Percentiles rank a stretch among this genome's conserved stretches.
Evolutionary conservation across 495 filamentous ascomycete species (phyloP).

Genomic region (Aspergillus bridgeri): DNA sequence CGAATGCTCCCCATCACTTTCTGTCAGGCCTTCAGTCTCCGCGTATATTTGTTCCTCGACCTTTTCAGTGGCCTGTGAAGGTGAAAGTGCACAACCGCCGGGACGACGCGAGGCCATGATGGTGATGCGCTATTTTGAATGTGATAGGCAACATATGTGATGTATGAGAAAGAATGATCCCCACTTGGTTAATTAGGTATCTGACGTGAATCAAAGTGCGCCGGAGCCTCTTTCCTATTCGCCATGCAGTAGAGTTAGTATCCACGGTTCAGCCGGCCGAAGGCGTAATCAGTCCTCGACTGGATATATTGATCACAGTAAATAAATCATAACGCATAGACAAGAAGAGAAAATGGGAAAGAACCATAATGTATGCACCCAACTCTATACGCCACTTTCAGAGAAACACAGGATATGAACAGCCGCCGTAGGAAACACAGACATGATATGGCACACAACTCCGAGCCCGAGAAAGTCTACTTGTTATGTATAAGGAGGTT

Average conservation of each 20-base stretch:
- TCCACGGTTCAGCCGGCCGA: background rate
- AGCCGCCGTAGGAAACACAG: slow-evolving; percentile 2
- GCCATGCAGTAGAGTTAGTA: background rate
- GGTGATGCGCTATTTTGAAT: too few species aligned
- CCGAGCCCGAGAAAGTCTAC: slow-evolving; percentile 41
- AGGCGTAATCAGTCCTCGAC: background rate
- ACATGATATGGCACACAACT: slow-evolving; percentile 6
- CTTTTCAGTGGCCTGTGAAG: too few species aligned
- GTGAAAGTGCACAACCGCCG: too few species aligned
- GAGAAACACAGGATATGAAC: background rate
- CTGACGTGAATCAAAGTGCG: background rate
- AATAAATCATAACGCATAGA: slow-evolving; percentile 16
- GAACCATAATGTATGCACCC: slow-evolving; percentile 8
- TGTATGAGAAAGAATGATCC: too few species aligned
- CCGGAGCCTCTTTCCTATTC: background rate
- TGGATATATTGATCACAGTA: slow-evolving; percentile 19
- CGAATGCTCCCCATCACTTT: too few species aligned
- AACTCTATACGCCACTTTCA: slow-evolving; percentile 33
- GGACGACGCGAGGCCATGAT: too few species aligned
- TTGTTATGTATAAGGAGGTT: slow-evolving; percentile 84
- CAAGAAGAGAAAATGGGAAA: slow-evolving; percentile 2
- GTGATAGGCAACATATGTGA: too few species aligned
- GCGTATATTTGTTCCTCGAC: too few species aligned
- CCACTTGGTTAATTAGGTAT: background rate
- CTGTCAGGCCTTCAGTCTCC: too few species aligned